phyloP scores from a whole-genome alignment of 306 rosid genomes.

The Abrus precatorius region DNA sequence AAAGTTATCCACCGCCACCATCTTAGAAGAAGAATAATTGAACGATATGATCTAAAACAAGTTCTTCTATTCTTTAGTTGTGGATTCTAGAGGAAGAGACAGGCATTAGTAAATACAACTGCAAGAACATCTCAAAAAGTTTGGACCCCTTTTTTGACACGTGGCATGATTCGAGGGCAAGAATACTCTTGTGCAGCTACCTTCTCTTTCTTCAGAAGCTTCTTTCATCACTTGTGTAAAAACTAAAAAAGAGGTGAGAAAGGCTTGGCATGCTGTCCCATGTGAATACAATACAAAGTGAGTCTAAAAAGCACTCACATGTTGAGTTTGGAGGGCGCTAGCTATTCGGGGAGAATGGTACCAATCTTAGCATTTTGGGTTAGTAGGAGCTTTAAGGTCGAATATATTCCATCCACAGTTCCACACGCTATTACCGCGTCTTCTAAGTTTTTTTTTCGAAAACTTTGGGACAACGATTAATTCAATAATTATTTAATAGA shows the following conservation, averaged over 20 bases:
- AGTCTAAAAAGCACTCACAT: slow-evolving; percentile 44
- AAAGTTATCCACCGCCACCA: slow-evolving; percentile 41
- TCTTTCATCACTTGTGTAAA: not conserved
- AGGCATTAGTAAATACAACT: not conserved
- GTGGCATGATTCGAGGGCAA: slow-evolving; percentile 24
- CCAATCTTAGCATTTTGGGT: slow-evolving; percentile 39
- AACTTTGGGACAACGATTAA: slow-evolving; percentile 9
- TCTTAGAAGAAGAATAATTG: slow-evolving; percentile 25
- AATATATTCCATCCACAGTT: slow-evolving; percentile 48
- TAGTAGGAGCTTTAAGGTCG: slow-evolving; percentile 30
- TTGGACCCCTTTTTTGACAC: slow-evolving; percentile 6
- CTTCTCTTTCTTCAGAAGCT: slow-evolving; percentile 12
- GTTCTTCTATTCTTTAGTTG: not conserved
- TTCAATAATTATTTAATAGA: not conserved
- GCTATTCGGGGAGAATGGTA: slow-evolving; percentile 18
- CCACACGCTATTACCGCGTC: slow-evolving; percentile 41
- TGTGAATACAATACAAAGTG: slow-evolving; percentile 31
- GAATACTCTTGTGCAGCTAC: slow-evolving; percentile 9
- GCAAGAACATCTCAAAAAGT: slow-evolving; percentile 23
- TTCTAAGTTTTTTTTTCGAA: slow-evolving; percentile 2
- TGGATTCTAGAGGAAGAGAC: slow-evolving; percentile 42
- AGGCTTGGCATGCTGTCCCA: slow-evolving; percentile 30
- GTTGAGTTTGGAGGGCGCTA: slow-evolving; percentile 19
- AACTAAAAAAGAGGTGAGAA: slow-evolving; percentile 7
- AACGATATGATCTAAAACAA: not conserved